phyloP scores from a whole-genome alignment of 805 yeast genomes.

The Schwanniomyces polymorphus region DNA sequence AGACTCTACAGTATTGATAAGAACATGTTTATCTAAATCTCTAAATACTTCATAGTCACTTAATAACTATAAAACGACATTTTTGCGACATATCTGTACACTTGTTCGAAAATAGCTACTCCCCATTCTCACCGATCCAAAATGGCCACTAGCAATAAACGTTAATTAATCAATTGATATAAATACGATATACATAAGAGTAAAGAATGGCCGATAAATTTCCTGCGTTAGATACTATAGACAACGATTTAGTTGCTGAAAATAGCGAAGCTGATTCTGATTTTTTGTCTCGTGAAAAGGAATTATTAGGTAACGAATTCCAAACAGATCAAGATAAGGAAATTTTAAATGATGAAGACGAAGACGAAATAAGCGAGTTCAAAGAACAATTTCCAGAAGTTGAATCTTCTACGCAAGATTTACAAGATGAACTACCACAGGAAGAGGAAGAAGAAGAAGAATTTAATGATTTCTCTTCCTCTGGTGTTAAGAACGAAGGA shows the following conservation, averaged over 20 bases:
- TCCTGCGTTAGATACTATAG: slow-evolving; percentile 62
- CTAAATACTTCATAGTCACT: too few species aligned
- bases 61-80: not conserved
- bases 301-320: slow-evolving; percentile 69
- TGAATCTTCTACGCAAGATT: slow-evolving; percentile 24
- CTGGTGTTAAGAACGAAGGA: slow-evolving; percentile 23
- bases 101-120: not conserved
- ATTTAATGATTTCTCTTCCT: slow-evolving; percentile 20
- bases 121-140: not conserved
- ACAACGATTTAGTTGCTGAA: slow-evolving; percentile 25
- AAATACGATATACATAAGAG: not conserved
- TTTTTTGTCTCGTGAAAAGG: slow-evolving; percentile 68
- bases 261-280: slow-evolving; percentile 45
- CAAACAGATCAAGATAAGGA: slow-evolving; percentile 62
- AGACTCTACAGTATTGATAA: slow-evolving; percentile 35
- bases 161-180: not conserved
- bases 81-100: not conserved
- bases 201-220: slow-evolving; percentile 67
- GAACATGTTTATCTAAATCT: not conserved
- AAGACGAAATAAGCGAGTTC: slow-evolving; percentile 55
- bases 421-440: slow-evolving; percentile 13
- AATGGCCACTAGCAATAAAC: not conserved
- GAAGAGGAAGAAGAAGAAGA: slow-evolving; percentile 37
- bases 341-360: slow-evolving; percentile 39
- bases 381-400: slow-evolving; percentile 67